Conservation (phyloP, 78 protist species). For the Polysphondylium violaceum region DNA sequence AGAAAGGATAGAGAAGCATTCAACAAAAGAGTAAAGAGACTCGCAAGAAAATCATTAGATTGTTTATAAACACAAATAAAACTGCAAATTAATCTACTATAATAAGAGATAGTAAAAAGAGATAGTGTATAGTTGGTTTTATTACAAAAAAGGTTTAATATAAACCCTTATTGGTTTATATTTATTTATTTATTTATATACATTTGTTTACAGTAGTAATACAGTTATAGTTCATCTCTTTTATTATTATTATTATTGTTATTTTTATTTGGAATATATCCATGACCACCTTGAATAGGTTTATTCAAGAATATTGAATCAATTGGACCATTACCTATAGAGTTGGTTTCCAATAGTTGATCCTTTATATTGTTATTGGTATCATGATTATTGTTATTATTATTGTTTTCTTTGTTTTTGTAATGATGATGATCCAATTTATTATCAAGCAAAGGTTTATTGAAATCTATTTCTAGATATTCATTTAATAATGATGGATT, state of each 20-base stretch:
- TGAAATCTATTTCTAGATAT: no score
- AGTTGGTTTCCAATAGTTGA: not conserved
- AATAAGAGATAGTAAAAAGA: not conserved
- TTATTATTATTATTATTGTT: not conserved
- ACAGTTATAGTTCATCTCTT: not conserved
- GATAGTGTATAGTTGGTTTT: not conserved
- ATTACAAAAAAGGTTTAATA: not conserved
- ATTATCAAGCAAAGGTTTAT: no score
- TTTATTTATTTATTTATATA: no score
- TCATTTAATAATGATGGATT: no score
- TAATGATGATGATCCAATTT: no score
- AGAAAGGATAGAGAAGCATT: constrained; percentile 56
- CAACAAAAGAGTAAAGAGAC: constrained; percentile 68
- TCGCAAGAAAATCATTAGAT: constrained; percentile 81
- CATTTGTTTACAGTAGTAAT: no score
- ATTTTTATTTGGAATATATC: not conserved
- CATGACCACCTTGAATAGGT: not conserved
- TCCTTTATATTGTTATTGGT: not conserved
- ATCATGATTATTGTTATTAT: not conserved
- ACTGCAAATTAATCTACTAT: not conserved
- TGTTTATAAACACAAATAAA: not conserved
- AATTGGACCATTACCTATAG: not conserved
- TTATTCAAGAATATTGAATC: not conserved
- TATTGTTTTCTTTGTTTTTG: not conserved
- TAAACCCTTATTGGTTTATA: not conserved